Conservation (phyloP, 2,329 filamentous ascomycete genomes). For the Cryphonectria parasitica region DNA sequence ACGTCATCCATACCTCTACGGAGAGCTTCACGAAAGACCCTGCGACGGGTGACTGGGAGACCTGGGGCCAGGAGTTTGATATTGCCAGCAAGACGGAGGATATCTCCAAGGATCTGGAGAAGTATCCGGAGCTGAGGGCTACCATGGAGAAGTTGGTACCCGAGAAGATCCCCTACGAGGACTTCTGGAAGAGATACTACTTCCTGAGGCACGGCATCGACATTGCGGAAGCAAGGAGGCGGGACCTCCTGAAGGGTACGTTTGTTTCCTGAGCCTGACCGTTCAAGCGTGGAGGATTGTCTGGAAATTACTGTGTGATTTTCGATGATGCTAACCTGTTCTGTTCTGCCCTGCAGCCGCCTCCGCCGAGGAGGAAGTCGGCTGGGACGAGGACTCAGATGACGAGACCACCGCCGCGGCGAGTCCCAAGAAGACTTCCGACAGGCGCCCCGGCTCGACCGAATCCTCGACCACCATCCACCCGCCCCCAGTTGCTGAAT, state of each 20-base stretch:
- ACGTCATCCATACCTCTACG: constrained; percentile 86
- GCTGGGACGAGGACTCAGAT: constrained; percentile 64
- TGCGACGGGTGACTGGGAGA: constrained; percentile 71
- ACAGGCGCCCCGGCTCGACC: constrained; percentile 50
- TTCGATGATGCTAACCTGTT: constrained; percentile 41
- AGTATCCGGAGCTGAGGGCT: constrained; percentile 79
- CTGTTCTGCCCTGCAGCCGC: constrained; percentile 54
- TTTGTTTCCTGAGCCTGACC: constrained; percentile 27
- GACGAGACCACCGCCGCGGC: constrained; percentile 41
- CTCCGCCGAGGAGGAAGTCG: constrained; percentile 71
- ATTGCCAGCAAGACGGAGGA: constrained; percentile 82
- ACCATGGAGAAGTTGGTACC: constrained; percentile 98
- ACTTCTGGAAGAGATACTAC: constrained; percentile 96
- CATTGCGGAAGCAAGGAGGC: constrained; percentile 84
- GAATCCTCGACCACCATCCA: constrained; percentile 66
- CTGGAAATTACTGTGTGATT: constrained; percentile 26
- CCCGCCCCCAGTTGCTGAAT: constrained; percentile 45
- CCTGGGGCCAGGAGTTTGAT: constrained; percentile 76
- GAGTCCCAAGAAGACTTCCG: constrained; percentile 34
- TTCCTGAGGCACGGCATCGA: constrained; percentile 92
- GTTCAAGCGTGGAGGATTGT: background rate
- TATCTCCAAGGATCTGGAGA: constrained; percentile 80
- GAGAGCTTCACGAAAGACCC: constrained; percentile 87
- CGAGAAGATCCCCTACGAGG: constrained; percentile 81
- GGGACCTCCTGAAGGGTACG: constrained; percentile 88